Evolutionary conservation across 2,329 filamentous ascomycete species (phyloP), one percentile per base, ranked within the genome.

Genomic region (Colletotrichum australisinense): DNA sequence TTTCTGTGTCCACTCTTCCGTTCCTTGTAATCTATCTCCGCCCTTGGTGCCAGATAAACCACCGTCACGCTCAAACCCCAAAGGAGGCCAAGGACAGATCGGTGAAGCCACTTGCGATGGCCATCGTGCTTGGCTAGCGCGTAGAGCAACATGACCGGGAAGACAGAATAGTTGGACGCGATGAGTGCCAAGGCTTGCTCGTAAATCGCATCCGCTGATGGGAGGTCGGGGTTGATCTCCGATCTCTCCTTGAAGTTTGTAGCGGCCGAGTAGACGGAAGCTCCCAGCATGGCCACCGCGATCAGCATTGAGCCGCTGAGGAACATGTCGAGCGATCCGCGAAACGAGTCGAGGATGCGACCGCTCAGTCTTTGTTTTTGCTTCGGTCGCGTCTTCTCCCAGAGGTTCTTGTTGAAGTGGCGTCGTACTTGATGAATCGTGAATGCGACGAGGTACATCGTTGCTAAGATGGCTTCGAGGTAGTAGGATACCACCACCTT

Each of bases 131-230:
- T 76, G 9, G 59, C 63, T 19, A 69, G 42, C 8, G 72, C 67
- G 24, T 75, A 73, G 12, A 73, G 71, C 16, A 73, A 62, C 71
- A 73, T 72, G 24, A 74, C 72, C 2, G 72, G 72, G n/a, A 74
- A 74, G 4, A 74, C 58, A 16, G 72, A 63, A 22, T 64, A 74
- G 69, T 60, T 72, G 53, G 72, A 72, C 5, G 69, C 68, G 16
- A 74, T 72, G 1, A 74, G 67, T 5, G 71, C 53, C 4, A 73
- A 49, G 1, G 71, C 60, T 22, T 30, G 70, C 5, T 73, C 71
- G 35, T 65, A 73, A 4, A 66, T 35, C 1, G 67, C 56, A 28
- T 73, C 71, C 3, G 66, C 46, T 3, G 71, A 66, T 3, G 71
- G 71, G 3, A 73, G 56, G 32, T 73, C 71, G 1, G 71, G 71